Base-by-base conservation (phyloP, 2,329 filamentous ascomycete species). In the Pseudogymnoascus sp. region DNA sequence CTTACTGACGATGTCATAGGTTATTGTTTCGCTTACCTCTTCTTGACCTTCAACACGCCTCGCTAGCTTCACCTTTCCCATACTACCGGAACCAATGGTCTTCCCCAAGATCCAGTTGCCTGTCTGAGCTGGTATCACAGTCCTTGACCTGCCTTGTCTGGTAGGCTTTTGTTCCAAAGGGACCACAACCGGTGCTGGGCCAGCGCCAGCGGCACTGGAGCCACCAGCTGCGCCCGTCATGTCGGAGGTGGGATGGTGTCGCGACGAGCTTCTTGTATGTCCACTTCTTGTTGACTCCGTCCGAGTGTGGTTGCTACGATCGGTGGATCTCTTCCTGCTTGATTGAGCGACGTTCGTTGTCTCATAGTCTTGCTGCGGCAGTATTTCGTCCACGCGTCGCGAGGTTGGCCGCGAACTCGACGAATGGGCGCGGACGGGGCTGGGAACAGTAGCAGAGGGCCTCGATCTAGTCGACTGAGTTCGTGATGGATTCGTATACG, bases 21-120 rank as follows among this genome's bases (percentile, higher is more conserved):
- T 27, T 8, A 58, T 40, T 59, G 55, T 40, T 42, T 7, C 15
- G 59, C 62, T 66, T 70, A 92, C 91, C 85, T 97, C 90, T 79
- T 97, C 94, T 69, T 88, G 89, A 18, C 89, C 90, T 70, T 96
- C 92, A 68, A 88, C 83, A 75, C 95, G 95, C 70, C 90, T 90
- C 25, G 94, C 94, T 67, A 99, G 80, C 78, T 97, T 97, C 65
- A 99, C 94, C 75, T 97, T 97, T 67, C 94, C 94, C 94, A 99
- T 99, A 75, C 93, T 97, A 59, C 94, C 94, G 60, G 92, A 92
- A 64, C 94, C 94, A 70, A 99, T 94, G 3, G 94, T 97, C 80
- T 97, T 97, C 64, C 93, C 93, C 60, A 99, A 80, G 62, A 92
- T 86, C 92, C 93, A 99, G 79, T 92, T 91, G 63, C 94, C 94